Conservation (phyloP, 73 alveolate genomes). For the Stentor roeselii region DNA sequence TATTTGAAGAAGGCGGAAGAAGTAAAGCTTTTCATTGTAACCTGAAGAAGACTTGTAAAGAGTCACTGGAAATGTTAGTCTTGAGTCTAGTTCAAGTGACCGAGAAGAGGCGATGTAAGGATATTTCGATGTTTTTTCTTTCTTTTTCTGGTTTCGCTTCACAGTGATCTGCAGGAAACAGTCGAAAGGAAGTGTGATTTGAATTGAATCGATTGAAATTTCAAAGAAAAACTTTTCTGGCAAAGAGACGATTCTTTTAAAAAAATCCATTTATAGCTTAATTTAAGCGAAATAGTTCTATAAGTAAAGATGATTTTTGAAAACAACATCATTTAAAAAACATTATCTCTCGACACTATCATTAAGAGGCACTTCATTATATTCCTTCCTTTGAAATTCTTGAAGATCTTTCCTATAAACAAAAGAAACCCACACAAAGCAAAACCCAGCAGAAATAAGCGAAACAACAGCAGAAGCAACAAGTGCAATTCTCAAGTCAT, state of each 20-base stretch:
- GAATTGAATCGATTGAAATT: background rate
- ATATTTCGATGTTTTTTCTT: background rate
- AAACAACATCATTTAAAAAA: no score
- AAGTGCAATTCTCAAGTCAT: background rate
- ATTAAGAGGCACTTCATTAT: no score
- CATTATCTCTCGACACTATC: no score
- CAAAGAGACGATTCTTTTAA: background rate
- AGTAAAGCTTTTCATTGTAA: background rate
- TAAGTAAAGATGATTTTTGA: no score
- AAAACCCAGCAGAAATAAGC: background rate
- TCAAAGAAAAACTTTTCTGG: background rate
- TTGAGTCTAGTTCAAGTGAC: background rate
- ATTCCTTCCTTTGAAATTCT: no score
- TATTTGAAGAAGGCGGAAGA: background rate
- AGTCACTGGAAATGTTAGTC: background rate
- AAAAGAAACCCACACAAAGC: background rate
- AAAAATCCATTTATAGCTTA: background rate
- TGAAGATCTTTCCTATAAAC: background rate
- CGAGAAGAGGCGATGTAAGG: background rate
- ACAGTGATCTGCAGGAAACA: background rate
- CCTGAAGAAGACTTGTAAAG: background rate
- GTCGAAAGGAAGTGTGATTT: background rate
- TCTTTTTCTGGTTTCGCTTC: background rate
- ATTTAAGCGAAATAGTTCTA: no score
- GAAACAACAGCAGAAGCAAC: background rate